Evolutionary conservation across 1,284 basidiomycete genomes (phyloP).

Genomic region (Trichosporon sp.): DNA sequence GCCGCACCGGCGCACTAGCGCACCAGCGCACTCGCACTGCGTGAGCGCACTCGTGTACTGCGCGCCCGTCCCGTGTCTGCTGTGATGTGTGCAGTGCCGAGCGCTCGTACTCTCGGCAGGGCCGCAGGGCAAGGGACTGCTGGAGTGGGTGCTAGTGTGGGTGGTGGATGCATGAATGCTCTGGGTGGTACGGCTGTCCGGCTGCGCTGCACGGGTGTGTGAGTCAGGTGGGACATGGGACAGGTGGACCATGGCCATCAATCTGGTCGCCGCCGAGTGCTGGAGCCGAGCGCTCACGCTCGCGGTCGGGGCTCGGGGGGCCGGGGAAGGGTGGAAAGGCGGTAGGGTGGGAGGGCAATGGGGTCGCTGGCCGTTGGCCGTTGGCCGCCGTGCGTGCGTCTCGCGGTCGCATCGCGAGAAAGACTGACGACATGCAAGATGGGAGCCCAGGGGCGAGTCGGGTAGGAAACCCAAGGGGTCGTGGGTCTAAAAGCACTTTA

Average conservation of each 20-base stretch:
- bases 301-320: too few relatives aligned
- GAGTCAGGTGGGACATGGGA: background rate
- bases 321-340: too few relatives aligned
- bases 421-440: constrained; percentile 1
- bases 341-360: background rate
- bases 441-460: background rate
- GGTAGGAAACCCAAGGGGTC: constrained; percentile 5
- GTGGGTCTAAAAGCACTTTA: constrained; percentile 4
- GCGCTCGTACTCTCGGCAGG: background rate
- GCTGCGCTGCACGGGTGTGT: background rate
- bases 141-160: background rate
- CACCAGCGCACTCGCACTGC: background rate
- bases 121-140: background rate
- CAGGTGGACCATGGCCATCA: background rate
- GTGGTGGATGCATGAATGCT: background rate
- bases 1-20: too few relatives aligned
- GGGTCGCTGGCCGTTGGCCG: background rate
- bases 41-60: background rate
- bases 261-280: background rate
- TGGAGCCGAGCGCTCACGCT: background rate
- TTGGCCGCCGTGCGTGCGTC: background rate
- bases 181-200: background rate
- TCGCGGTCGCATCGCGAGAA: background rate
- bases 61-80: background rate
- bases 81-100: background rate